Evolutionary conservation across 495 filamentous ascomycete genomes (phyloP).

Genomic region (Pseudevernia furfuracea): DNA sequence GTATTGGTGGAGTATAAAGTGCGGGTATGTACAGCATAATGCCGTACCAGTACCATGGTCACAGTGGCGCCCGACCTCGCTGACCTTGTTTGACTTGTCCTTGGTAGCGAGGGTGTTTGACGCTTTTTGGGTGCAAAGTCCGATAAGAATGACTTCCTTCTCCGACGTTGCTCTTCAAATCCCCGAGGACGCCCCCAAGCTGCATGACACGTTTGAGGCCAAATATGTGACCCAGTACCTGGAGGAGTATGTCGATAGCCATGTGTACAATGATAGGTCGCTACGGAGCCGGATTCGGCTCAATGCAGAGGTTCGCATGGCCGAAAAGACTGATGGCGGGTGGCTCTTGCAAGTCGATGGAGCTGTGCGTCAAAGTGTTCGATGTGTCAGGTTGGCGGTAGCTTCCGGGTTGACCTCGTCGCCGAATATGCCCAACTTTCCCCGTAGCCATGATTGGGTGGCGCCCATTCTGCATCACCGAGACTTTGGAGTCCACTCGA

Average conservation of each 20-base stretch:
- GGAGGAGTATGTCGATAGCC: constrained; percentile 34
- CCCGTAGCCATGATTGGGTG: constrained; percentile 27
- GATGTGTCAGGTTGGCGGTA: constrained; percentile 34
- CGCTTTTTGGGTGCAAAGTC: constrained; percentile 37
- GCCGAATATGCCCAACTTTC: constrained; percentile 34
- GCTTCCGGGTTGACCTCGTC: constrained; percentile 35
- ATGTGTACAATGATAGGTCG: constrained; percentile 29
- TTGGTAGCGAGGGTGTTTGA: constrained; percentile 27
- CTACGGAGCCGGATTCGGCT: constrained; percentile 31
- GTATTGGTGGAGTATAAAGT: constrained; percentile 34
- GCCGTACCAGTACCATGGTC: too few species aligned
- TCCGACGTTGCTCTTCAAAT: constrained; percentile 31
- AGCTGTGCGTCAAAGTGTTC: constrained; percentile 21
- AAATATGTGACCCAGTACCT: constrained; percentile 38
- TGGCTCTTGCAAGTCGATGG: constrained; percentile 27
- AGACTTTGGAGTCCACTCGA: constrained; percentile 31
- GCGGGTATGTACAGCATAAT: constrained; percentile 22
- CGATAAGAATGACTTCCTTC: constrained; percentile 32
- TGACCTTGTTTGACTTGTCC: not conserved
- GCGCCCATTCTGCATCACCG: constrained; percentile 36
- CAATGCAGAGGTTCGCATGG: constrained; percentile 27
- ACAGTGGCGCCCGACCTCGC: not conserved
- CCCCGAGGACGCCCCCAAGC: constrained; percentile 27
- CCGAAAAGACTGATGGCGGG: constrained; percentile 26
- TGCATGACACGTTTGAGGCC: constrained; percentile 33